Conservation (phyloP, 2,329 filamentous ascomycete genomes). For the Penicillium thymicola region DNA sequence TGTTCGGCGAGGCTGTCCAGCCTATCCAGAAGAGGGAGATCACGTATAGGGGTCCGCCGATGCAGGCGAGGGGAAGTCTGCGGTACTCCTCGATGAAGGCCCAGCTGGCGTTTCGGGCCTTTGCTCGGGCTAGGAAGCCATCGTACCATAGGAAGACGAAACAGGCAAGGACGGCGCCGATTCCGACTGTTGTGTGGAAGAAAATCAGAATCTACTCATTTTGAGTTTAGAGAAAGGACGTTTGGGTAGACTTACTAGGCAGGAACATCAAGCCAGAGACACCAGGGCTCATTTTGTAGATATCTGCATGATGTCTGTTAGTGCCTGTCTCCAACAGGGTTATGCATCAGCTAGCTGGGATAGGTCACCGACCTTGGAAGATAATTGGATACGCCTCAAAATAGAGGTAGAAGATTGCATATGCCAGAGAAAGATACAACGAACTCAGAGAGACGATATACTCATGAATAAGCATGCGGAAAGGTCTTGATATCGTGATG, state of each 20-base stretch:
- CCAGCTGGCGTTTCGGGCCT: slow-evolving; percentile 32
- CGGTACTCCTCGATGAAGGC: slow-evolving; percentile 49
- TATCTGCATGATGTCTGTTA: slow-evolving; percentile 43
- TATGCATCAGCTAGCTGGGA: background rate
- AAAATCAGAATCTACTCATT: background rate
- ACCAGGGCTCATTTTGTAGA: slow-evolving; percentile 38
- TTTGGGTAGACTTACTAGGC: slow-evolving; percentile 26
- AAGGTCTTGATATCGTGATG: slow-evolving; percentile 66
- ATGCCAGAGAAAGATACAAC: slow-evolving; percentile 67
- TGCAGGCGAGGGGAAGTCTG: slow-evolving; percentile 67
- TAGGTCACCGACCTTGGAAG: slow-evolving; percentile 48
- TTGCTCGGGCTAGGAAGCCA: slow-evolving; percentile 53
- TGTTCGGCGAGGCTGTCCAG: slow-evolving; percentile 30
- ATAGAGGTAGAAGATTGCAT: slow-evolving; percentile 68
- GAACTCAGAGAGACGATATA: slow-evolving; percentile 69
- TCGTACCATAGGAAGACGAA: slow-evolving; percentile 67
- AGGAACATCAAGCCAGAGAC: slow-evolving; percentile 35
- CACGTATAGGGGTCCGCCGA: slow-evolving; percentile 62
- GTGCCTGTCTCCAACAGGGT: slow-evolving; percentile 47
- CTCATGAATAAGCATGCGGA: slow-evolving; percentile 69
- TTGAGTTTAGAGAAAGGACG: too few relatives aligned
- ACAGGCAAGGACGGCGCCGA: slow-evolving; percentile 59
- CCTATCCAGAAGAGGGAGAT: slow-evolving; percentile 53
- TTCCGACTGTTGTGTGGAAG: slow-evolving; percentile 46
- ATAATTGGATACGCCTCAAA: slow-evolving; percentile 72